Evolutionary conservation across 164 flowering plant species (phyloP).

Genomic region (Cinnamomum micranthum): DNA sequence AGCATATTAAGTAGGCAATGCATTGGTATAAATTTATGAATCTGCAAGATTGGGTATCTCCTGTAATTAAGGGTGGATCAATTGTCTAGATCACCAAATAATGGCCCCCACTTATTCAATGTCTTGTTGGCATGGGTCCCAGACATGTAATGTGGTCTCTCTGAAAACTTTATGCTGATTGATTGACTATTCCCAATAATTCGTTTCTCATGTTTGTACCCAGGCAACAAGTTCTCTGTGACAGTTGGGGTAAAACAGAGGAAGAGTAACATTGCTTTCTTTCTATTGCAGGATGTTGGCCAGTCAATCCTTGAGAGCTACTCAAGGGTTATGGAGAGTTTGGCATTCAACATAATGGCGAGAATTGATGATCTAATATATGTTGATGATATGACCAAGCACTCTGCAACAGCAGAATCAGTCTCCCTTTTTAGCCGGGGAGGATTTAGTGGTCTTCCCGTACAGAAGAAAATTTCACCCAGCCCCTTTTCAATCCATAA

Average conservation of each 20-base stretch:
- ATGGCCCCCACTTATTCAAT: neutral
- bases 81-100: neutral
- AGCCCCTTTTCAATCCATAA: constrained; percentile 41
- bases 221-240: neutral
- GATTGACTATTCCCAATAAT: neutral
- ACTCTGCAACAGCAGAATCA: constrained; percentile 34
- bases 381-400: constrained; percentile 58
- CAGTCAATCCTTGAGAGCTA: constrained; percentile 87
- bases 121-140: neutral
- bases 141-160: neutral
- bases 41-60: too few relatives aligned
- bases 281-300: constrained; percentile 68
- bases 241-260: too few relatives aligned
- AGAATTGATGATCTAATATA: constrained; percentile 71
- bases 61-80: too few relatives aligned
- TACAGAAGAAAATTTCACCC: constrained; percentile 42
- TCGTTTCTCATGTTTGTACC: neutral
- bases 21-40: too few relatives aligned
- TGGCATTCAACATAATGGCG: constrained; percentile 72
- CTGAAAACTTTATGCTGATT: neutral
- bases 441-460: constrained; percentile 28
- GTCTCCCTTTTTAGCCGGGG: constrained; percentile 27
- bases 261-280: too few relatives aligned
- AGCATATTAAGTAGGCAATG: too few relatives aligned
- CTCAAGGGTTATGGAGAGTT: constrained; percentile 78